Base-by-base conservation (phyloP, 2,329 filamentous ascomycete genomes). In the Akanthomyces dipterigenus region DNA sequence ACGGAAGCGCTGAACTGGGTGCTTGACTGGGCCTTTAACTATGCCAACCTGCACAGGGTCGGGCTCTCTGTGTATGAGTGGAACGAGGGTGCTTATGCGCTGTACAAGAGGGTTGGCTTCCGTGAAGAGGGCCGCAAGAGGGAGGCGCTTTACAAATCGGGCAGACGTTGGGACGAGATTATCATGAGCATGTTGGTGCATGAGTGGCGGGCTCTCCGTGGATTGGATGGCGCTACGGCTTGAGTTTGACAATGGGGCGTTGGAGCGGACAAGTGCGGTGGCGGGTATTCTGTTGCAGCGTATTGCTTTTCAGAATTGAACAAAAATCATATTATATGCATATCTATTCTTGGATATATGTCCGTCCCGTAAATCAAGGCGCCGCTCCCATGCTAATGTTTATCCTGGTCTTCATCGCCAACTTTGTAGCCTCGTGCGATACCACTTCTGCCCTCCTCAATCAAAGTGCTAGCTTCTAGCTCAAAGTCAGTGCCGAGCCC, bases 381-480 rank as follows among this genome's bases (percentile, higher is more conserved):
- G 58, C 50, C 58, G 31, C 31, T 7, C 34, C n/a, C 50, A 48
- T 55, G 58, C 58, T 55, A 75, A 63, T 72, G 70, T 60, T 71
- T 71, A 67, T 54, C 66, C 65, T 68, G 40, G 11, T 51, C 67
- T 54, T 78, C 79, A 22, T 86, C 84, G 8, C 89, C 90, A 57
- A 95, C 88, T 0, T 80, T 85, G 77, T 99, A 99, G 0, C 93
- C 95, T 68, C 90, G 86, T 38, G 95, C 95, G 61, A 98, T 86
- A 18, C 95, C 95, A 65, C 87, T 89, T 65, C 91, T 84, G 1
- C 95, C 95, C 74, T 97, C 87, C 70, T 96, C 91, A 62, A 99
- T 83, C 20, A 84, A 72, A 1, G 89, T 87, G 61, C 89, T 78
- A n/a, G 78, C 76, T 58, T 84, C 80, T 16, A 77, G 77, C n/a